Base-by-base conservation (phyloP, 495 filamentous ascomycete species). In the Jackrogersella minutella region DNA sequence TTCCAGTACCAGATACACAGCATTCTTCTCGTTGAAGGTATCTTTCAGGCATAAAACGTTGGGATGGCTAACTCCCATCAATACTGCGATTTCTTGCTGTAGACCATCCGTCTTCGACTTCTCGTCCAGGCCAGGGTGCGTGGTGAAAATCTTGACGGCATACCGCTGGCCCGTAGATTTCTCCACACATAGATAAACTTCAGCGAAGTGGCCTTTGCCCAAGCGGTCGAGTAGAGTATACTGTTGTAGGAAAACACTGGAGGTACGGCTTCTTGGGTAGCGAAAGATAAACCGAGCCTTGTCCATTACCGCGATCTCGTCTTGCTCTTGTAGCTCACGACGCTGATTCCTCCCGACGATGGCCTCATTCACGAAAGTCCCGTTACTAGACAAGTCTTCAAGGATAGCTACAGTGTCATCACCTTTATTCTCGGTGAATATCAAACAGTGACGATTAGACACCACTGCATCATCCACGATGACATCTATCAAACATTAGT, bases 1-100 rank as follows among this genome's bases (percentile, higher is more conserved):
- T 76, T 99, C 94, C 40, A 98, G 78, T 21, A 99, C 88, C 43
- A 99, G 80, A 78, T 97, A 98, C 6, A 97, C 93, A 0, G 89
- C 92, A 66, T 93, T 91, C 30, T 84, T 85, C 70, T 98, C 96
- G 74, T 96, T 93, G 76, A 97, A 98, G 0, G 92, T 96, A 59
- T 96, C 93, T 74, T 96, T 97, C 33, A 99, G 83, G 75, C 93
- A 97, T 6, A 99, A 82, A 33, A 99, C 82, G 62, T 96, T 95
- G n/a, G 92, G 92, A 75, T 99, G 96, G 72, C 91, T 94, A 58
- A 99, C 92, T 9, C 93, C 85, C 93, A 96, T 97, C 59, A 99
- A 78, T 13, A 98, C 91, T 26, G 91, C 95, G 73, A 99, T 95
- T 72, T 99, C 95, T 72, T 98, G 93, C 74, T 97, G 92, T 57